Evolutionary conservation across 352 stramenopile genomes (phyloP).

Genomic region (Aphanomyces stellatus): DNA sequence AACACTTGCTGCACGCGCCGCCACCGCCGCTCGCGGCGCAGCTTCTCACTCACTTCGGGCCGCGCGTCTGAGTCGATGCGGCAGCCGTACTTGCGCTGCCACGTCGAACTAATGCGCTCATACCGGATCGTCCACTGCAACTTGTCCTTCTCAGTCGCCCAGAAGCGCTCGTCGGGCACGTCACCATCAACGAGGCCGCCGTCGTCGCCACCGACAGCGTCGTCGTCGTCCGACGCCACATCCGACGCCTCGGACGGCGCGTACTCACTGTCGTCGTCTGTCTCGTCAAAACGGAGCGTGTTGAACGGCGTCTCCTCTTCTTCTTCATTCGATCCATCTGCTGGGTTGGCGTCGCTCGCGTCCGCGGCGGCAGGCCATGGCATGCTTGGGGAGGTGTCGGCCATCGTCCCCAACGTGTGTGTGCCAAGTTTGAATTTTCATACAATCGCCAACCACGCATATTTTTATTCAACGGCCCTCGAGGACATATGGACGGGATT

Average conservation of each 20-base stretch:
- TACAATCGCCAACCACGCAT: no score
- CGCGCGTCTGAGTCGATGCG: slow-evolving; percentile 17
- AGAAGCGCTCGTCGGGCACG: not conserved
- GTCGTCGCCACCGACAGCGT: not conserved
- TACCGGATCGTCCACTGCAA: not conserved
- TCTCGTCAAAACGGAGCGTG: not conserved
- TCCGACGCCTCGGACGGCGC: not conserved
- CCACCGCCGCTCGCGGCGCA: not conserved
- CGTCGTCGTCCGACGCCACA: not conserved
- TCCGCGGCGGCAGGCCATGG: not conserved
- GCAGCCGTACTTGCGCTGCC: slow-evolving; percentile 16
- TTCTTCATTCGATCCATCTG: no score
- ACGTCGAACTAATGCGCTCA: not conserved
- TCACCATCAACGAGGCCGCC: not conserved
- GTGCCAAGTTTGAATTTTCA: no score
- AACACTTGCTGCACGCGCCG: not conserved
- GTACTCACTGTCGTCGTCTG: slow-evolving; percentile 7
- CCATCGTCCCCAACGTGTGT: no score
- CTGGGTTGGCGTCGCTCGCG: not conserved
- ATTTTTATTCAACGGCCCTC: no score
- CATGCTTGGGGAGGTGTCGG: no score
- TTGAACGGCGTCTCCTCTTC: slow-evolving; percentile 6
- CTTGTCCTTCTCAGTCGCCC: not conserved
- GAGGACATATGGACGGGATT: no score
- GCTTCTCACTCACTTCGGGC: not conserved